Base-by-base conservation (phyloP, 1,284 basidiomycete genomes). In the Bjerkandera adusta region DNA sequence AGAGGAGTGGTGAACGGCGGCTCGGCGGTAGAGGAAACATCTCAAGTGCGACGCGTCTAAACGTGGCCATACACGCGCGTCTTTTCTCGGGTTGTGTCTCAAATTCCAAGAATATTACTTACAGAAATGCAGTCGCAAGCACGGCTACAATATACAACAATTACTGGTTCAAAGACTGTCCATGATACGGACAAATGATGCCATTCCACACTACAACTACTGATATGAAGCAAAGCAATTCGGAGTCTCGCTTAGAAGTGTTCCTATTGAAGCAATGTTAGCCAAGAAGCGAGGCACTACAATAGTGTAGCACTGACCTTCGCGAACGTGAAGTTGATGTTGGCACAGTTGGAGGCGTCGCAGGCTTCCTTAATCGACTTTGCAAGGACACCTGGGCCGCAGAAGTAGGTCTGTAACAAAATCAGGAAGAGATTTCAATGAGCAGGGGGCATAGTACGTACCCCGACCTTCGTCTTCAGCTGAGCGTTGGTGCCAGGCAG, bases 391-490 rank as follows among this genome's bases (percentile, higher is more conserved):
- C 74, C 76, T 26, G 89, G 87, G 50, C 90, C 90, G 59, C 90
- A 92, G 73, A 90, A 92, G 68, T 90, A 92, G 15, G 88, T 89
- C 84, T 86, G 48, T 22, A 16, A 8, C 18, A 21, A 43, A 5
- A 42, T 48, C 8, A 8, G 18, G 25, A 26, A 12, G 15, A 30
- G 4, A n/a, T n/a, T 7, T 29, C 26, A 43, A n/a, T 20, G 22
- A 10, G 24, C 24, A 33, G 21, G 27, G 13, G 7, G n/a, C 5
- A 24, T 24, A 41, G n/a, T 16, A 72, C 83, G 64, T 63, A 91
- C 87, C 33, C 81, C 88, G 53, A 94, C 85, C 63, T 78, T 89
- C 36, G 86, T 91, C 69, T 81, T 89, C 41, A 92, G 68, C 55
- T 88, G 86, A 6, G 84, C 76, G 52, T 83, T 85, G 55, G 75